Base-by-base conservation (phyloP, 805 yeast genomes). In the Lachancea dasiensis region DNA sequence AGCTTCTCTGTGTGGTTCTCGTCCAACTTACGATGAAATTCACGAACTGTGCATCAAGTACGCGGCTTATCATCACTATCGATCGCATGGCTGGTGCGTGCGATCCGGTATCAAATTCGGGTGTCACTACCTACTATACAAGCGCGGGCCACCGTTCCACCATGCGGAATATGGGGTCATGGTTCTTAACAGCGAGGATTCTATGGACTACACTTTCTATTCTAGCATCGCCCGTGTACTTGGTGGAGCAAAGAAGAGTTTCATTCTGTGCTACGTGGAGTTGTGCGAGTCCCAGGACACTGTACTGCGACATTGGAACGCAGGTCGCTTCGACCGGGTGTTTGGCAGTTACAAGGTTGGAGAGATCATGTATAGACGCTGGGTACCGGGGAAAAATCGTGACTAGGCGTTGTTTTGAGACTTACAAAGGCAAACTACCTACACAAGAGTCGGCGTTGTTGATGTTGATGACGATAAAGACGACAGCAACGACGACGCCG, bases 1-100 rank as follows among this genome's bases (percentile, higher is more conserved):
- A 2, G 47, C 50, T n/a, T 46, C 42, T 11, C 25, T 45, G 18
- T 43, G 46, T 54, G 56, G 44, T 31, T 14, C 17, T 8, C 18
- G 4, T 28, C 21, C 34, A 1, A 17, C 39, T 4, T 52, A 47
- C 37, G 10, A 31, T 40, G 28, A 60, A 59, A 29, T 66, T 49
- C 40, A 64, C 59, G 41, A 51, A 18, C 76, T 81, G 44, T 49
- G 82, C 2, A 45, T 69, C 2, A 69, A 73, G 32, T 90, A 83
- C 50, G 78, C 77, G 4, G 89, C 75, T 1, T 90, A 89, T 52
- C 94, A 86, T 54, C 87, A 90, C 56, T 89, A 78, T 61, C 70
- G 95, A 36, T 79, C 95, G 0, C 69, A 76, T 18, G 97, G 97
- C 0, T 92, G 97, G 97, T 90, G 97, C 65, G 92, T 81, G 2